Evolutionary conservation across 768 basidiomycete species (phyloP), one percentile per base, ranked within the genome.

Genomic region (Boletus sp.): DNA sequence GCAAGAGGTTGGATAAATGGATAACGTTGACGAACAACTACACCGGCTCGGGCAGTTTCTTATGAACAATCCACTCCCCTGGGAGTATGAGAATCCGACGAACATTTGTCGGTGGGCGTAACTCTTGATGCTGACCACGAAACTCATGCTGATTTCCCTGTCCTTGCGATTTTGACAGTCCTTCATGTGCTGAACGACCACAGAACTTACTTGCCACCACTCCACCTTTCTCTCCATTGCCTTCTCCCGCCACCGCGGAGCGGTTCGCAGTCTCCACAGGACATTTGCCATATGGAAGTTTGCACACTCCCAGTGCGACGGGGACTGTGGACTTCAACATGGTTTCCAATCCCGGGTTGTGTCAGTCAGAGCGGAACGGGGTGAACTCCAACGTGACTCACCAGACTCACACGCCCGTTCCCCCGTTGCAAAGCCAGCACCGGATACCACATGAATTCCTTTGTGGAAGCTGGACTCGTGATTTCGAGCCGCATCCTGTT

Each of bases 101-200:
- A n/a, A 40, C 29, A 5, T 7, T 10, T 35, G 10, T 54, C 7
- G 11, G 63, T 64, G 17, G 0, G 63, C 50, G 9, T 10, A 30
- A 15, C 0, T 37, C 11, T 40, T 29, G 44, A n/a, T 34, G 7
- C 29, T 23, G 45, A 32, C 4, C 7, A 13, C 7, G 21, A 42
- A 33, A 32, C 33, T n/a, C 23, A 30, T 34, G 13, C 41, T 59
- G 52, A 65, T 17, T 7, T 29, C n/a, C 7, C 9, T n/a, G n/a
- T 37, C 8, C 40, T 10, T n/a, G 25, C 1, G 1, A 21, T 50
- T 35, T 10, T 7, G 5, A 39, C 32, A 62, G 63, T 38, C 35
- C 27, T 15, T 17, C 23, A 1, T 35, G 6, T 32, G 11, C 3
- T 13, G 34, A 50, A 32, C 47, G 39, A 7, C 7, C 25, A 1